A percentile compares a stretch with the other conserved stretches of the same genome.
Conservation (phyloP, 2,329 filamentous ascomycete species). For the Zymoseptoria tritici region DNA sequence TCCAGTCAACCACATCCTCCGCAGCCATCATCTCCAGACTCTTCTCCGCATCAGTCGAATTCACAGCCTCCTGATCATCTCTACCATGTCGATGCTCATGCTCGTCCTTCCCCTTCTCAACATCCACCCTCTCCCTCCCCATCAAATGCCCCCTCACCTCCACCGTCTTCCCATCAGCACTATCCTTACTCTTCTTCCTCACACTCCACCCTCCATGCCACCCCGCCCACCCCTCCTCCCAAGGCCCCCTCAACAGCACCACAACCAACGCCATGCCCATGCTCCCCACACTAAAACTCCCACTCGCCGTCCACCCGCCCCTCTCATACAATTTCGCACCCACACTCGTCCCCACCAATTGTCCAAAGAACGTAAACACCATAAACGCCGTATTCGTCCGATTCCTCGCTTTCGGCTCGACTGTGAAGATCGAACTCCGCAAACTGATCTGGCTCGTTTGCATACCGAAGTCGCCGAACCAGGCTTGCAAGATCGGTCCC, state of each 20-base stretch:
- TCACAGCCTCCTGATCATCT: slow-evolving; percentile 21
- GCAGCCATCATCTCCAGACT: slow-evolving; percentile 23
- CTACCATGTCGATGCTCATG: slow-evolving; percentile 17
- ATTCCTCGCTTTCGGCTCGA: slow-evolving; percentile 65
- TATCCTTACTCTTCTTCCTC: slow-evolving; percentile 32
- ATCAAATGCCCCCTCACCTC: slow-evolving; percentile 9
- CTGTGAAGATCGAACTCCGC: slow-evolving; percentile 59
- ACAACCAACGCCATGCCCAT: slow-evolving; percentile 41
- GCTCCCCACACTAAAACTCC: slow-evolving; percentile 51
- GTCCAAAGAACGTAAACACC: slow-evolving; percentile 66
- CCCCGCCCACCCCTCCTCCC: slow-evolving; percentile 52
- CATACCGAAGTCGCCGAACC: slow-evolving; percentile 62
- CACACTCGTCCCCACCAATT: slow-evolving; percentile 57
- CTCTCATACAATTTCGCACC: slow-evolving; percentile 50
- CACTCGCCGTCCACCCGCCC: slow-evolving; percentile 51
- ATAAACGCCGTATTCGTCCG: slow-evolving; percentile 77
- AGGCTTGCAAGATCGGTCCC: slow-evolving; percentile 65
- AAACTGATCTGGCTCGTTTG: slow-evolving; percentile 71
- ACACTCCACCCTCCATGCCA: slow-evolving; percentile 53
- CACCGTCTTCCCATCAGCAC: slow-evolving; percentile 34
- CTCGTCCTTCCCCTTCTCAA: slow-evolving; percentile 22
- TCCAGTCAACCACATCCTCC: slow-evolving; percentile 14
- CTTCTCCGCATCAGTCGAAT: slow-evolving; percentile 22
- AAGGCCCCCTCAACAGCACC: slow-evolving; percentile 44
- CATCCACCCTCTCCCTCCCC: slow-evolving; percentile 20